Base-by-base conservation (phyloP, 345 rosid genomes). In the Populus euphratica region DNA sequence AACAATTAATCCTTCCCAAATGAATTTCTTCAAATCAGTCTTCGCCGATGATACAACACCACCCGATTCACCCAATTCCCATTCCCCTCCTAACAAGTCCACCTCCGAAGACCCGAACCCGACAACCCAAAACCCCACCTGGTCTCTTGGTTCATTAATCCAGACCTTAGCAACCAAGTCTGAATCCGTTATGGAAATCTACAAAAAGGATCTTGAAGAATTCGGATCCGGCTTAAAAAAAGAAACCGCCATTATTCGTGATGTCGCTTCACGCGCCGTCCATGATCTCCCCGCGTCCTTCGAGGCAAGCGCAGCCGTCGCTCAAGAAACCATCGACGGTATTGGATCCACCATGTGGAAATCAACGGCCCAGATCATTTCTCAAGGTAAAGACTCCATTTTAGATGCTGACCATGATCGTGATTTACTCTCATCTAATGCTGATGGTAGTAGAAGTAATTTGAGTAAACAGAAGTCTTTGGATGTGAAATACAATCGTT, bases 261-360 rank as follows among this genome's bases (percentile, higher is more conserved):
- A 78, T 67, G 93, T 80, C 23, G 94, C 98, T 59, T 91, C 98
- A 6, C 93, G 91, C 56, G 94, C 93, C 79, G 89, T 92, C 76
- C 87, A 79, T 72, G 94, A 86, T 47, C 83, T 91, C 27, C 93
- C 92, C 0, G 77, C 79, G 8, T 90, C 98, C 0, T 84, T 93
- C 77, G 96, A 93, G 62, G 81, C 86, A 67, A 93, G 96, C 41
- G 92, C 96, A 44, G 82, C 91, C 68, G 92, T 90, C 27, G 97
- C 94, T 11, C 97, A 91, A 74, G 94, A 90, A 69, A 91, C 90
- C 29, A 86, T 94, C 66, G 98, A 92, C 65, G 97, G 91, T n/a
- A 87, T 94, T 71, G 91, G 98, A 8, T 76, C 84, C 85, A 78
- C 94, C 74, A 89, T 94, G 16, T 87, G 90, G 91, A 91, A 88